Evolutionary conservation across 2,329 filamentous ascomycete species (phyloP).

Genomic region (Kalmusia sp.): DNA sequence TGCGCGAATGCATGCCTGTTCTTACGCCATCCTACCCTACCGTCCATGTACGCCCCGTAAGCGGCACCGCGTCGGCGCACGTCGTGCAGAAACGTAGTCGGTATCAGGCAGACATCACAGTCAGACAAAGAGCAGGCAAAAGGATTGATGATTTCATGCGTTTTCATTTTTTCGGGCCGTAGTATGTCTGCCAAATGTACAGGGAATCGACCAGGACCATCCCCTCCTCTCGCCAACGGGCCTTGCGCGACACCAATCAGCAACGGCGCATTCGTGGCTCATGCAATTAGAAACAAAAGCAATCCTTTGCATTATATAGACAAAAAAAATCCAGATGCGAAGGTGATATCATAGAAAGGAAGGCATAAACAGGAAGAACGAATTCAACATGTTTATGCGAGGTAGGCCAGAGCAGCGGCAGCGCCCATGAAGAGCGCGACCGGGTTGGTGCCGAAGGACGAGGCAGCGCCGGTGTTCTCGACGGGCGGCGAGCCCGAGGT

Average conservation of each 20-base stretch:
- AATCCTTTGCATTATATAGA: conserved; percentile 9
- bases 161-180: conserved; percentile 6
- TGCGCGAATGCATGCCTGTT: too few species aligned
- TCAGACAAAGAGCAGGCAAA: not conserved
- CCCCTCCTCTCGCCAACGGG: not conserved
- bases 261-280: conserved; percentile 7
- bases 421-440: conserved; percentile 50
- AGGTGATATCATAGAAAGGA: conserved; percentile 12
- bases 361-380: conserved; percentile 6
- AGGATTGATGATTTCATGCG: not conserved
- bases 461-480: conserved; percentile 37
- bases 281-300: conserved; percentile 8
- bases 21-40: too few species aligned
- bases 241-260: not conserved
- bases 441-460: conserved; percentile 41
- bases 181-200: conserved; percentile 4
- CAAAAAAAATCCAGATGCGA: not conserved
- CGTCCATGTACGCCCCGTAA: too few species aligned
- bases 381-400: conserved; percentile 38
- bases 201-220: not conserved
- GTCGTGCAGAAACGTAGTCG: too few species aligned
- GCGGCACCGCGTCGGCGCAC: too few species aligned
- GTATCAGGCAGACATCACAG: not conserved
- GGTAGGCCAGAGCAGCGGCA: conserved; percentile 50
- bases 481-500: conserved; percentile 22